Conservation (phyloP, 2,329 filamentous ascomycete species). For the Coniochaeta ligniaria region DNA sequence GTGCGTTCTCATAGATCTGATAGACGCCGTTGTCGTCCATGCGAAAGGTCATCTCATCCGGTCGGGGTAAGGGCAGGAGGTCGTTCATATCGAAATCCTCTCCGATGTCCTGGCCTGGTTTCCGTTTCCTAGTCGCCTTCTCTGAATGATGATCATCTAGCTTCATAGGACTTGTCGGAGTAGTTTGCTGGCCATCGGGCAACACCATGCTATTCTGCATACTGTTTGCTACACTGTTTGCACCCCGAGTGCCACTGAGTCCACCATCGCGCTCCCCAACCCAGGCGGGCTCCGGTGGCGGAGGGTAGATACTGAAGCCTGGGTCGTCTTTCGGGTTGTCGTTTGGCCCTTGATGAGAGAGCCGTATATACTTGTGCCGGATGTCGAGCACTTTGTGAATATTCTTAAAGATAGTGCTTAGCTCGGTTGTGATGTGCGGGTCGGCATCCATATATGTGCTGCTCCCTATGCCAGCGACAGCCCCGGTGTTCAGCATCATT, state of each 20-base stretch:
- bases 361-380: conserved; percentile 77
- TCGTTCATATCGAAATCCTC: conserved; percentile 86
- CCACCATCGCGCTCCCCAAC: conserved; percentile 41
- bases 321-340: conserved; percentile 86
- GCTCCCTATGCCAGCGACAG: conserved; percentile 55
- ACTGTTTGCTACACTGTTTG: conserved; percentile 33
- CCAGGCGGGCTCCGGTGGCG: conserved; percentile 89
- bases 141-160: conserved; percentile 28
- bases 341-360: conserved; percentile 73
- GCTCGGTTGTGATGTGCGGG: conserved; percentile 73
- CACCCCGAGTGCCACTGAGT: conserved; percentile 20
- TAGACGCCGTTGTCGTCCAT: conserved; percentile 83
- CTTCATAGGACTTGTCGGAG: conserved; percentile 22
- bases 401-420: conserved; percentile 80
- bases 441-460: conserved; percentile 66
- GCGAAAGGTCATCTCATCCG: conserved; percentile 65
- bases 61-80: conserved; percentile 62
- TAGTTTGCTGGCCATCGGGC: conserved; percentile 19
- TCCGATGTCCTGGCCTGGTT: conserved; percentile 83
- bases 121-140: conserved; percentile 55
- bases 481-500: conserved; percentile 27
- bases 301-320: conserved; percentile 83
- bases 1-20: conserved; percentile 75
- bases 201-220: conserved; percentile 39
- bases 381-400: conserved; percentile 86